Evolutionary conservation across 345 rosid genomes (phyloP).

Genomic region (Salix koriyanagi): DNA sequence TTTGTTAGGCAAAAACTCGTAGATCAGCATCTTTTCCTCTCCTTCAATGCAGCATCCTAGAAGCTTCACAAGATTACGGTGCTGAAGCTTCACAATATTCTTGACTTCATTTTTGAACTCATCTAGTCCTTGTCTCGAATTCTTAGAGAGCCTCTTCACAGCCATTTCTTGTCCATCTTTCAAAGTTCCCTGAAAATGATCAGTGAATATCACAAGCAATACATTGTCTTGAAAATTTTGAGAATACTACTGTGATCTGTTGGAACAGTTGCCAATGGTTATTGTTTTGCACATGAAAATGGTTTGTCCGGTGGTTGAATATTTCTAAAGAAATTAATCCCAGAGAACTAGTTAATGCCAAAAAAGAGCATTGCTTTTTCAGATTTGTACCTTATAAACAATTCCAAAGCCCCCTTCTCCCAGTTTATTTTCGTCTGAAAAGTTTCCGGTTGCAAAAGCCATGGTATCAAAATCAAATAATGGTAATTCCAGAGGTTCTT

Average conservation of each 20-base stretch:
- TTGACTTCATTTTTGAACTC: neutral
- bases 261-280: too few relatives aligned
- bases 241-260: too few relatives aligned
- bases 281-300: too few relatives aligned
- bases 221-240: too few relatives aligned
- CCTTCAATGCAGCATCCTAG: neutral
- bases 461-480: neutral
- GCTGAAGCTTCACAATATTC: neutral
- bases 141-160: neutral
- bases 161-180: neutral
- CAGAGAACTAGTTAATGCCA: too few relatives aligned
- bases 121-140: neutral
- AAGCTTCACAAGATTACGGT: neutral
- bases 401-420: conserved; percentile 5
- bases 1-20: neutral
- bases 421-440: neutral
- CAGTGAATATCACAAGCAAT: too few relatives aligned
- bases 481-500: neutral
- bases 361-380: too few relatives aligned
- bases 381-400: too few relatives aligned
- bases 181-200: neutral
- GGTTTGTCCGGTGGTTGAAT: too few relatives aligned
- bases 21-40: neutral
- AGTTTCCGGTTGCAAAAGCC: neutral
- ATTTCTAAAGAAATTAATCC: too few relatives aligned